Base-by-base conservation (phyloP, 2,329 filamentous ascomycete genomes). In the Alternaria sp. region DNA sequence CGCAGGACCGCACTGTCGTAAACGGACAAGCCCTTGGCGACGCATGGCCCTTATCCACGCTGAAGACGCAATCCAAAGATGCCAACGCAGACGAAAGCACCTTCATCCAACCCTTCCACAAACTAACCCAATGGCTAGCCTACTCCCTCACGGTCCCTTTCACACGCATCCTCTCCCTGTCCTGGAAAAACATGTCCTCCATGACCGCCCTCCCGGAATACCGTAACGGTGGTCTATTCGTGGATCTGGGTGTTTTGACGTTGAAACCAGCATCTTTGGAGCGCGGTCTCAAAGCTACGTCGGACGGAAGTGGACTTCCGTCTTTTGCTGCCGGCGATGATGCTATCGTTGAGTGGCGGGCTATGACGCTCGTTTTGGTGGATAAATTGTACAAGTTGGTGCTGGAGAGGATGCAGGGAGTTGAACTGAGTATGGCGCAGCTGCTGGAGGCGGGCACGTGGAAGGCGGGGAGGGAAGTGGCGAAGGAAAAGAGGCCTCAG, bases 361-460 rank as follows among this genome's bases (percentile, higher is more conserved):
- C 90, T 36, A 86, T 89, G 55, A 93, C 91, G 0, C 86, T 93
- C 4, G 90, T 90, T 4, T 89, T 93, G 71, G 79, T 93, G 36
- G 91, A 93, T 75, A 86, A 90, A 68, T 82, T 93, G 23, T 83
- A 91, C 23, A 82, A 83, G 2, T 87, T 91, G 65, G 90, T 93
- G 65, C 78, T 97, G 58, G 87, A 87, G 62, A 82, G 97, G 10
- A 85, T 85, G 15, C 91, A 90, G 3, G 83, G 88, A 32, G 89
- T 94, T 67, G 83, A 85, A 62, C 81, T 98, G 77, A 91, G 85
- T 25, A 82, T 98, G 72, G 89, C 93, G 12, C 95, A 98, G 80
- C 87, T 98, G 81, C 84, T 98, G 10, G 95, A 98, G 80, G 95
- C 94, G 6, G 95, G 95, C 32, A 97, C 93, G 74, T 98, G 95